Conservation (phyloP, 257 asterid species). For the Solanum neorickii region DNA sequence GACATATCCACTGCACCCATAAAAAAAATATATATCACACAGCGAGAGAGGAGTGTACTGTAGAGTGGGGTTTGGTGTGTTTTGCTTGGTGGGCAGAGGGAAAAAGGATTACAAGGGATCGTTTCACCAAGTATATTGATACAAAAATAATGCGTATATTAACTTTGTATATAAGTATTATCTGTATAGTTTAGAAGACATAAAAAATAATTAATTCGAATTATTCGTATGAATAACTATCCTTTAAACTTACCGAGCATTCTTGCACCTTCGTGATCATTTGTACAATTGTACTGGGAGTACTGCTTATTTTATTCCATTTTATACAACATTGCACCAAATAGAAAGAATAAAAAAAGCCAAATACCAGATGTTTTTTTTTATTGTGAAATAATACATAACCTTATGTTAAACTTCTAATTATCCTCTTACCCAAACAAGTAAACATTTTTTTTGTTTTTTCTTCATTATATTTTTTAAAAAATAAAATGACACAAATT, state of each 20-base stretch:
- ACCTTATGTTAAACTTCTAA: neutral
- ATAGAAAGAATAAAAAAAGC: neutral
- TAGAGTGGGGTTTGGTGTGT: neutral
- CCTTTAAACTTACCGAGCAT: neutral
- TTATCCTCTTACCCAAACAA: neutral
- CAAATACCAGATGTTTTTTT: neutral
- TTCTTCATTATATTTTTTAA: too few species aligned
- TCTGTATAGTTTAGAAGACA: too few species aligned
- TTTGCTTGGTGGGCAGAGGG: neutral
- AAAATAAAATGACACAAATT: too few species aligned
- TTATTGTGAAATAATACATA: neutral
- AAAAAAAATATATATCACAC: neutral
- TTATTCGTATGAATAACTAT: too few species aligned
- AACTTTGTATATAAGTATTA: too few species aligned
- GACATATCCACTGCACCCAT: conserved; percentile 13
- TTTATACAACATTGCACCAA: neutral
- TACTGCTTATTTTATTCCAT: neutral
- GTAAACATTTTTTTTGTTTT: neutral
- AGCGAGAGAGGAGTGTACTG: neutral
- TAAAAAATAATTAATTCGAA: too few species aligned
- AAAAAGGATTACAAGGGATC: neutral
- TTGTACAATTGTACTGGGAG: neutral
- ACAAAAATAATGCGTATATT: too few species aligned
- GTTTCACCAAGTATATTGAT: neutral
- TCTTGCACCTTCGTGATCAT: neutral